A percentile compares a stretch with the other conserved stretches of the same genome.
Evolutionary conservation across 2,329 filamentous ascomycete species (phyloP).

Genomic region (Piedraia hortae): DNA sequence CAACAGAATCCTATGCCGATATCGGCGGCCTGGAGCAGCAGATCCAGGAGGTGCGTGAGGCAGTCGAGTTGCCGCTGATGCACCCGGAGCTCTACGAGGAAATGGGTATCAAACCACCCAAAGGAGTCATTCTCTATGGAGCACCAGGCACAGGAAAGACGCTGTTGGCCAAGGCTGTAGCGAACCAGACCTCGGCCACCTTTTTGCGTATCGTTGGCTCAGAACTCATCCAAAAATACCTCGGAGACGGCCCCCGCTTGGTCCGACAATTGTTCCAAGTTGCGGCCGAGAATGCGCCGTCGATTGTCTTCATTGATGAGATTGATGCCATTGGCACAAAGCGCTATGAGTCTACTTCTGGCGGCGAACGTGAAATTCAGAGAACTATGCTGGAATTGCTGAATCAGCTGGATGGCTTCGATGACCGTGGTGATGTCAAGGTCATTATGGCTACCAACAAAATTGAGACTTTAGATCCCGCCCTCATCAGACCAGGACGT

Average conservation of each 20-base stretch:
- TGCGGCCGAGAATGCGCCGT: constrained; percentile 81
- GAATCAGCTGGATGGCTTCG: constrained; percentile 95
- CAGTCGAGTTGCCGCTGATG: constrained; percentile 77
- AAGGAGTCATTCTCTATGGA: constrained; percentile 97
- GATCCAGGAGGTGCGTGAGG: constrained; percentile 93
- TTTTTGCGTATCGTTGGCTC: constrained; percentile 93
- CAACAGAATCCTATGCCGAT: constrained; percentile 92
- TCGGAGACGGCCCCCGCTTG: constrained; percentile 80
- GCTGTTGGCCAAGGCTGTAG: constrained; percentile 81
- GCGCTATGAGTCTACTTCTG: constrained; percentile 90
- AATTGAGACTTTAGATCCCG: constrained; percentile 90
- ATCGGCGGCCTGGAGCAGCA: constrained; percentile 88
- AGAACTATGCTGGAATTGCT: constrained; percentile 95
- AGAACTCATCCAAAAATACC: constrained; percentile 94
- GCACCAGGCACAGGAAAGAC: constrained; percentile 94
- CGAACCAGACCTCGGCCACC: constrained; percentile 94
- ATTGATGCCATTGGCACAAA: constrained; percentile 98
- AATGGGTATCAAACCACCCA: constrained; percentile 99
- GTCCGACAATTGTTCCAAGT: constrained; percentile 93
- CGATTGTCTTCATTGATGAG: constrained; percentile 97
- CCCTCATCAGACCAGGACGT: constrained; percentile 83
- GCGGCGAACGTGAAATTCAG: constrained; percentile 90
- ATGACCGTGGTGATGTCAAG: constrained; percentile 95
- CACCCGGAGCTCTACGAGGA: constrained; percentile 97
- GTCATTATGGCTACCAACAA: constrained; percentile 99